Base-by-base conservation (phyloP, 345 rosid species). In the Jatropha curcas region DNA sequence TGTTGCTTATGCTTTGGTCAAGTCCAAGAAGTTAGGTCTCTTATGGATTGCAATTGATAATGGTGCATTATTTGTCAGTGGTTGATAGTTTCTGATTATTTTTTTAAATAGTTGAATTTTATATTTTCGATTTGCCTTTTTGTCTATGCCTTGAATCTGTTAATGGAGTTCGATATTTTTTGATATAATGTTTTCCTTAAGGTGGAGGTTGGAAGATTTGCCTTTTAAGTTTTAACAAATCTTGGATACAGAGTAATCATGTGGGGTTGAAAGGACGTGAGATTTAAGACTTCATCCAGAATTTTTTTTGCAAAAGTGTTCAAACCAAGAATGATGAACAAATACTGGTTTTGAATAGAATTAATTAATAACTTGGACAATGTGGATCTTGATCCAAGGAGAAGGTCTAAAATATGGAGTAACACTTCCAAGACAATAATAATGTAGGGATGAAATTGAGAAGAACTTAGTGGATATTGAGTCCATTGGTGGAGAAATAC, bases 321-420 rank as follows among this genome's bases (percentile, higher is more conserved):
- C 74, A 61, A 61, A 76, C 58, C 57, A 57, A 73, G 51, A 72
- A 71, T 52, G 67, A 60, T 67, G 22, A 25, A 2, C 16, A 48
- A n/a, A 58, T 12, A 19, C 14, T 69, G 72, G 35, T 7, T 34
- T 46, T 14, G 58, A 31, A 30, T 35, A 30, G n/a, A n/a, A n/a
- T n/a, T n/a, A n/a, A n/a, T n/a, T n/a, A n/a, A n/a, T n/a, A n/a
- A n/a, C n/a, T n/a, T n/a, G n/a, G n/a, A n/a, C n/a, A 20, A 20
- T 58, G 55, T 58, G 65, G 41, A 30, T 58, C 73, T 57, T 11
- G 52, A 19, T 30, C 28, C 60, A n/a, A n/a, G 13, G 60, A 4
- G 60, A 50, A 45, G 19, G 43, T 70, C 7, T 8, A 35, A 51
- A 52, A 24, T 31, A n/a, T n/a, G 33, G 24, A 35, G 53, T 33